Base-by-base conservation (phyloP, 2,329 filamentous ascomycete genomes). In the Exophiala sideris region DNA sequence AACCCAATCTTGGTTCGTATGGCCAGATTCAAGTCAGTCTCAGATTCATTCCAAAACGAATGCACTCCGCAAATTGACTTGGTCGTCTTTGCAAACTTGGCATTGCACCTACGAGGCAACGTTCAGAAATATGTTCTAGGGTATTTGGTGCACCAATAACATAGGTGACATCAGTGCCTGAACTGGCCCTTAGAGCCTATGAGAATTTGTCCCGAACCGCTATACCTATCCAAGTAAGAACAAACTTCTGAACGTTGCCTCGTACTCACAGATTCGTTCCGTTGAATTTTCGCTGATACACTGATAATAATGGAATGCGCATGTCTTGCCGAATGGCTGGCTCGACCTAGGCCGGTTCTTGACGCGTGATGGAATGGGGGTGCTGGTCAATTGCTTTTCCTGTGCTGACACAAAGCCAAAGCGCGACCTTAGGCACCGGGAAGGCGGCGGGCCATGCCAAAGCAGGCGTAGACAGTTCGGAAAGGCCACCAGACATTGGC, bases 401-500 rank as follows among this genome's bases (percentile, higher is more conserved):
- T 33, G 50, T 47, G 54, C 50, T 57, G 54, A 57, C 54, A 53
- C 46, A 52, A 46, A 44, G 45, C 49, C 50, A 50, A 50, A 57
- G 34, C 35, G 41, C 36, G 42, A 47, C 44, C 50, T 42, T 52
- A 42, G 42, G 46, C 50, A 50, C 55, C 55, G 55, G 53, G 47
- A 54, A 57, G 55, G 51, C 55, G 55, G 55, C 36, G 51, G 48
- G 42, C 55, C 51, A 57, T 32, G 55, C 55, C 45, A 29, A 10
- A 42, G 41, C 36, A 39, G 55, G 51, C 47, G 35, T 57, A 57
- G 50, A 48, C 10, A 16, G 16, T 12, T 42, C 39, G n/a, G 12
- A 11, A 40, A 36, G 50, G 12, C 9, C 32, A n/a, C 32, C 20
- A 45, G 29, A 16, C 18, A 29, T 29, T 29, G 24, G 24, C 24